Evolutionary conservation across 768 basidiomycete species (phyloP).

Genomic region (Cystobasidium onofrii): DNA sequence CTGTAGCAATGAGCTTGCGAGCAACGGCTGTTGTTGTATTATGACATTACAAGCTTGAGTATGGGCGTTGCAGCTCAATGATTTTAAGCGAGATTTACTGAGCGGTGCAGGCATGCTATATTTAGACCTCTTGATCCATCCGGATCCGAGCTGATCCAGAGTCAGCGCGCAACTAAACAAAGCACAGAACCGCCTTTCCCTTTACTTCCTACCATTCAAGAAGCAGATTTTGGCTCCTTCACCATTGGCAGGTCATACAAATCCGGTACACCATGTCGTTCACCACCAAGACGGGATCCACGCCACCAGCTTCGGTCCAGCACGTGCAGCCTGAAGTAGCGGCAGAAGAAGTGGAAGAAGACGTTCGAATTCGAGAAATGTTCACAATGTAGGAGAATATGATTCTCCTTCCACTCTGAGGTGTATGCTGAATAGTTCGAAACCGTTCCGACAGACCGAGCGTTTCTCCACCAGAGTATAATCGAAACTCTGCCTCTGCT

Average conservation of each 20-base stretch:
- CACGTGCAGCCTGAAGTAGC: neutral
- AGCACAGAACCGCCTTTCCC: too few species aligned
- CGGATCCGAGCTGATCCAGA: conserved; percentile 8
- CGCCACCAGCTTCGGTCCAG: neutral
- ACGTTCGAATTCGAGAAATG: neutral
- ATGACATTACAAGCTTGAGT: too few species aligned
- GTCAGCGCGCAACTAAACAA: too few species aligned
- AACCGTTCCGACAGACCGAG: neutral
- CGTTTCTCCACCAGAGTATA: neutral
- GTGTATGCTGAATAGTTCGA: neutral
- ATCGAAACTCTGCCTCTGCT: neutral
- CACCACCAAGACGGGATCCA: neutral
- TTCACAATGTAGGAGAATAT: neutral
- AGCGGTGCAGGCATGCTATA: neutral
- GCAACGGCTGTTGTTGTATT: neutral
- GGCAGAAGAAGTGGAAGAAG: neutral
- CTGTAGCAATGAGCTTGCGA: neutral
- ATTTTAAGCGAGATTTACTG: neutral
- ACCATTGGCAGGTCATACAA: too few species aligned
- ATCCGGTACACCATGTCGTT: too few species aligned
- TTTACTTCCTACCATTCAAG: too few species aligned
- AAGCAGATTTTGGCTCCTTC: too few species aligned
- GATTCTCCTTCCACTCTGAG: neutral
- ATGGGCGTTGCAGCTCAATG: neutral
- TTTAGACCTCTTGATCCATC: neutral